Conservation (phyloP, 768 basidiomycete genomes). For the Phaffia australis region DNA sequence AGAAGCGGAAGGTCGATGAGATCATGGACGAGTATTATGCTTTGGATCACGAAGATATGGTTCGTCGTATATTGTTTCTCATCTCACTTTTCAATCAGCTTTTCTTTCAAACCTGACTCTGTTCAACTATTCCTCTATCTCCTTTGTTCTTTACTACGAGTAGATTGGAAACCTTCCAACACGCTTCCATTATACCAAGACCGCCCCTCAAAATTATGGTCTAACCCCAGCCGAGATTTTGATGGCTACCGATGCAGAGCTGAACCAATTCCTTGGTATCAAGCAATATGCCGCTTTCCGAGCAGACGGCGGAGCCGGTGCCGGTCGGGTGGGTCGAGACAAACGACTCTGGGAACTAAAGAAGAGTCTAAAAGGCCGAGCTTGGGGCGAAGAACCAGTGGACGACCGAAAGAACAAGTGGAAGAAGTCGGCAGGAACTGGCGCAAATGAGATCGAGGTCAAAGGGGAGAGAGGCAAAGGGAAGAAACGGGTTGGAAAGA, state of each 20-base stretch:
- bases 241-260: slow-evolving; percentile 78
- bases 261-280: slow-evolving; percentile 80
- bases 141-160: background rate
- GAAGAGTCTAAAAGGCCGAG: slow-evolving; percentile 40
- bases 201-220: slow-evolving; percentile 40
- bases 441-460: background rate
- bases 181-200: slow-evolving; percentile 78
- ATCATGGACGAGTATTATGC: slow-evolving; percentile 86
- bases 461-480: slow-evolving; percentile 25
- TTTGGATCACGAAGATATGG: slow-evolving; percentile 92
- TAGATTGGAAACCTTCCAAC: slow-evolving; percentile 84
- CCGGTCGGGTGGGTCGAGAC: slow-evolving; percentile 41
- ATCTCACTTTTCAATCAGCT: background rate
- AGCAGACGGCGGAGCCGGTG: slow-evolving; percentile 41
- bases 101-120: background rate
- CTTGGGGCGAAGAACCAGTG: slow-evolving; percentile 39
- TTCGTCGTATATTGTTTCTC: slow-evolving; percentile 40
- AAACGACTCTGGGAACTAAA: slow-evolving; percentile 66
- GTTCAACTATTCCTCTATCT: background rate
- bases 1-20: slow-evolving; percentile 67
- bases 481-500: slow-evolving; percentile 38
- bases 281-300: slow-evolving; percentile 89
- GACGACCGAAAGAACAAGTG: slow-evolving; percentile 28
- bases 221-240: slow-evolving; percentile 78
- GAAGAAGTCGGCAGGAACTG: slow-evolving; percentile 2